These are phyloP conservation scores for Mallotus japonicus DNA, from an alignment of 441 rosid genomes.

Conservation along the genomic window DNA sequence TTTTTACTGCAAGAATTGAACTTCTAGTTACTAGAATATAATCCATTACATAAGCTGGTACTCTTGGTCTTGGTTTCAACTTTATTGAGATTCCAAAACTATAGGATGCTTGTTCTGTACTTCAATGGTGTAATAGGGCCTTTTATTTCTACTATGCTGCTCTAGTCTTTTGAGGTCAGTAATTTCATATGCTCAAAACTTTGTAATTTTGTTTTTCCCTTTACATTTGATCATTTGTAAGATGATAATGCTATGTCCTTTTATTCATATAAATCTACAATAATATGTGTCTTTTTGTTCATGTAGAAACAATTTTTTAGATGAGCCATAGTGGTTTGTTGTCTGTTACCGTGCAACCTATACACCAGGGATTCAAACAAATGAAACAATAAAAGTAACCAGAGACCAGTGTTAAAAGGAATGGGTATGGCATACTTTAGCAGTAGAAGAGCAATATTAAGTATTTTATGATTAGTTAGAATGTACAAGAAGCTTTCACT, in stretches of 20 bases:
- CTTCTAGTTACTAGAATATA: constrained; percentile 47
- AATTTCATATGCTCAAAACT: constrained; percentile 3
- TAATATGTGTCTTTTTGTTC: neutral
- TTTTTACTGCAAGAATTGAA: constrained; percentile 41
- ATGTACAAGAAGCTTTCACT: too few species aligned
- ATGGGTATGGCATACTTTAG: too few species aligned
- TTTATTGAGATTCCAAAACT: constrained; percentile 68
- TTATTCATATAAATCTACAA: neutral
- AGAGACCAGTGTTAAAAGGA: too few species aligned
- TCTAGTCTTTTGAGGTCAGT: constrained; percentile 57
- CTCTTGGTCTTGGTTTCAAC: constrained; percentile 45
- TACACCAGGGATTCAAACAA: too few species aligned
- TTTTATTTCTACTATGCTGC: constrained; percentile 46
- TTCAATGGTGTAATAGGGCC: constrained; percentile 70
- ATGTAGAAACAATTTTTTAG: neutral
- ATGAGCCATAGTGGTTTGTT: too few species aligned
- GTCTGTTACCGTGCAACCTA: too few species aligned
- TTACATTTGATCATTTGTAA: neutral
- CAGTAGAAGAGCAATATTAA: too few species aligned
- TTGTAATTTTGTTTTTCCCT: neutral
- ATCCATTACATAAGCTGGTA: constrained; percentile 47
- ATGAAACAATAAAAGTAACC: too few species aligned
- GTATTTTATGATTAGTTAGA: too few species aligned
- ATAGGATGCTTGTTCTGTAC: constrained; percentile 45
- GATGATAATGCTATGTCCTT: neutral